Percentiles rank a stretch among this genome's conserved stretches.
phyloP scores from a whole-genome alignment of 495 filamentous ascomycete genomes.

The Astrothelium subdiscretum region DNA sequence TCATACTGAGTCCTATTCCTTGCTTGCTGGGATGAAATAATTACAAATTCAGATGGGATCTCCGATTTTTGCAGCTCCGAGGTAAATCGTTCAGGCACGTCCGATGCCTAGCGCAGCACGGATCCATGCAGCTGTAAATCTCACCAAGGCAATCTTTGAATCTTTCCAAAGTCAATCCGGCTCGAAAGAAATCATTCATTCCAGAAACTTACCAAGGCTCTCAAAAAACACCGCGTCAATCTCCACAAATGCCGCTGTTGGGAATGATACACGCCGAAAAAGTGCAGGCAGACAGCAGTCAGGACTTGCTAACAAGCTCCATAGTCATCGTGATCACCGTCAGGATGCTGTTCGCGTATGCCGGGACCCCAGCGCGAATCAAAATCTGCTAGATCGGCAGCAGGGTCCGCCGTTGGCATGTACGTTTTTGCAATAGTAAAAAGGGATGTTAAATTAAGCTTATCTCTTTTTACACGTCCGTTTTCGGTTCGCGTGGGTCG shows the following conservation, averaged over 20 bases:
- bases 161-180: too few relatives aligned
- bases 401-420: background rate
- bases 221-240: too few relatives aligned
- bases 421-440: background rate
- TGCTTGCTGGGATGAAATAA: background rate
- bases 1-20: background rate
- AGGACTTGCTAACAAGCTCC: background rate
- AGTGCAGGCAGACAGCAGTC: too few relatives aligned
- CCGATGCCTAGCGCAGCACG: too few relatives aligned
- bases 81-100: slow-evolving; percentile 1
- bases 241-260: too few relatives aligned
- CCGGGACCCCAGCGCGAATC: background rate
- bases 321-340: background rate
- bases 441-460: background rate
- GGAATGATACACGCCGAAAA: too few relatives aligned
- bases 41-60: background rate
- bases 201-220: too few relatives aligned
- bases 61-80: background rate
- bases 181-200: too few relatives aligned
- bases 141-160: too few relatives aligned
- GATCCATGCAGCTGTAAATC: too few relatives aligned
- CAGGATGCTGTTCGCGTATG: background rate
- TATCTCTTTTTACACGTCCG: background rate
- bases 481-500: background rate
- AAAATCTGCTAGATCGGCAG: background rate